phyloP scores from a whole-genome alignment of 345 rosid genomes.

The Linum usitatissimum region DNA sequence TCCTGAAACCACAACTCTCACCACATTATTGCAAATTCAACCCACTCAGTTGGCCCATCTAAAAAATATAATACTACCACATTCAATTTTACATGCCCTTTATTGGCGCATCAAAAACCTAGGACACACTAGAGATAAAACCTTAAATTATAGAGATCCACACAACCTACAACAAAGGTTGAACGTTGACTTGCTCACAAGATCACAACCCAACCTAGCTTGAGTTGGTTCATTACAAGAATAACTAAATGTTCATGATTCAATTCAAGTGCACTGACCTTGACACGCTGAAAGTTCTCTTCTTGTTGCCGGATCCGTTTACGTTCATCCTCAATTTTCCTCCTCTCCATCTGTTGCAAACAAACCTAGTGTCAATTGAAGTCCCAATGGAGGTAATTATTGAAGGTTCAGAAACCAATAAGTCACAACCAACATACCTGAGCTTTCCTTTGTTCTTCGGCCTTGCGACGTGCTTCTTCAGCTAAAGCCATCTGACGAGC shows the following conservation, averaged over 20 bases:
- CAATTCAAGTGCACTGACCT: slow-evolving; percentile 28
- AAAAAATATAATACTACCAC: neutral
- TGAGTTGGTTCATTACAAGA: too few species aligned
- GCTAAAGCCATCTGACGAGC: slow-evolving; percentile 95
- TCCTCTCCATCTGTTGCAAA: slow-evolving; percentile 66
- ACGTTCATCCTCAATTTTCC: slow-evolving; percentile 86
- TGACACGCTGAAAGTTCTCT: slow-evolving; percentile 73
- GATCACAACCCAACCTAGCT: too few species aligned
- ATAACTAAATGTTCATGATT: neutral
- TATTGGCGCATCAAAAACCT: slow-evolving; percentile 12
- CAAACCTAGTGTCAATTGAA: neutral
- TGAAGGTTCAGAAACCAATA: slow-evolving; percentile 3
- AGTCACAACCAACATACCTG: slow-evolving; percentile 37
- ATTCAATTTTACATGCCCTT: neutral
- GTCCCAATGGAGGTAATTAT: neutral
- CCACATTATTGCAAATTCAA: neutral
- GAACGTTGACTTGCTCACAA: too few species aligned
- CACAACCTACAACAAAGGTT: too few species aligned
- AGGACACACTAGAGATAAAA: too few species aligned
- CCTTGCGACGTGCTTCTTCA: slow-evolving; percentile 96
- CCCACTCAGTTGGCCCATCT: neutral
- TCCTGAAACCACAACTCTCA: slow-evolving; percentile 36
- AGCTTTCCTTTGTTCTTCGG: slow-evolving; percentile 87
- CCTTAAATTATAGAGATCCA: too few species aligned
- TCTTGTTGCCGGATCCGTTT: slow-evolving; percentile 82